These are phyloP conservation scores for Phytopythium helicoides DNA, from an alignment of 352 stramenopile species.

Conservation along the genomic window DNA sequence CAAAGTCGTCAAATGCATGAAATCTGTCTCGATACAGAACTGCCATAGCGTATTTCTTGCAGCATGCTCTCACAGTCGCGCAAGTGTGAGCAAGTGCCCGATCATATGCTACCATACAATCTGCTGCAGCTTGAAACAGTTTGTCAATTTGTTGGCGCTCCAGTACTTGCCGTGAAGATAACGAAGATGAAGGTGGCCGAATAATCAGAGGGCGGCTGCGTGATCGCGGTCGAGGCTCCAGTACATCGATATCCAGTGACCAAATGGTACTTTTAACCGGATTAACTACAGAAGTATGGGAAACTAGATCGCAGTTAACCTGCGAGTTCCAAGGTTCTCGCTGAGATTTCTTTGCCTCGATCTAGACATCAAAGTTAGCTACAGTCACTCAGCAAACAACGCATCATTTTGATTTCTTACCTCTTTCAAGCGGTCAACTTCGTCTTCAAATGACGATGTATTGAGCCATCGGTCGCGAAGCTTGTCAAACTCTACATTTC, in stretches of 20 bases:
- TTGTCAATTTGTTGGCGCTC: constrained; percentile 14
- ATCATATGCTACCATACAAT: constrained; percentile 36
- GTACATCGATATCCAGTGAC: background rate
- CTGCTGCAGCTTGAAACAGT: constrained; percentile 31
- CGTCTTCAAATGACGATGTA: constrained; percentile 21
- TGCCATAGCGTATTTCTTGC: constrained; percentile 32
- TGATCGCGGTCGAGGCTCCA: constrained; percentile 11
- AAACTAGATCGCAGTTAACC: background rate
- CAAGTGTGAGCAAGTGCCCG: constrained; percentile 18
- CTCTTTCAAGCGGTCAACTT: constrained; percentile 40
- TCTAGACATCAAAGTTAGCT: constrained; percentile 4
- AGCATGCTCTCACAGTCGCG: constrained; percentile 9
- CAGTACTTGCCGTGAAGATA: background rate
- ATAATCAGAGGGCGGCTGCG: constrained; percentile 1
- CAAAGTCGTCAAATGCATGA: constrained; percentile 58
- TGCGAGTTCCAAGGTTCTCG: constrained; percentile 22
- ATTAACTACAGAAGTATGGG: too few relatives aligned
- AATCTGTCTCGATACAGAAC: constrained; percentile 59
- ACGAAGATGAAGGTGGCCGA: background rate
- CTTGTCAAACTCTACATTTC: constrained; percentile 21
- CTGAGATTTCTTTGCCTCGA: constrained; percentile 18
- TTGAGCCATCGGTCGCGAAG: constrained; percentile 33
- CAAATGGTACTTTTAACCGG: background rate
- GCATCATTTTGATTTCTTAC: constrained; percentile 10
- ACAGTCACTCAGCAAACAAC: too few relatives aligned